phyloP scores from a whole-genome alignment of 2,329 filamentous ascomycete genomes.

The Fusarium phyllophilum region DNA sequence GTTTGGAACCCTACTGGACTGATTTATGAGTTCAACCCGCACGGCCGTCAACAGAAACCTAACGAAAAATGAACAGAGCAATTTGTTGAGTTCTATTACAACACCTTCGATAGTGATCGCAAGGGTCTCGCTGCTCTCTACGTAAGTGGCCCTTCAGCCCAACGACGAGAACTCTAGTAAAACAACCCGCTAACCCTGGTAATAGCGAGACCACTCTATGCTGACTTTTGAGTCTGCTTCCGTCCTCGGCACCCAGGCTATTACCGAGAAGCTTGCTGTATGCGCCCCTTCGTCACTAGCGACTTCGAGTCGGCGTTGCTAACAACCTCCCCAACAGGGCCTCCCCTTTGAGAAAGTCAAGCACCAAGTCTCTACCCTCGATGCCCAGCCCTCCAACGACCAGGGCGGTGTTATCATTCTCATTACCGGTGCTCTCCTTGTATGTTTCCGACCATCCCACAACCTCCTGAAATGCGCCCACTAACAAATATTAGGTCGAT shows the following conservation, averaged over 20 bases:
- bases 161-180: slow-evolving; percentile 66
- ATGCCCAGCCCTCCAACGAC: slow-evolving; percentile 79
- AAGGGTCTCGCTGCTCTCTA: slow-evolving; percentile 76
- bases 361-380: slow-evolving; percentile 80
- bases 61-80: slow-evolving; percentile 67
- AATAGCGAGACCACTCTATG: slow-evolving; percentile 70
- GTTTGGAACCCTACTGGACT: slow-evolving; percentile 38
- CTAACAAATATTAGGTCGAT: slow-evolving; percentile 71
- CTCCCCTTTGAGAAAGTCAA: slow-evolving; percentile 85
- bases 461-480: neutral
- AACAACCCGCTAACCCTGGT: slow-evolving; percentile 5
- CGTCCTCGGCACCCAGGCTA: slow-evolving; percentile 69
- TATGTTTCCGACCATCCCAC: slow-evolving; percentile 56
- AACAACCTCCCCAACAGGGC: slow-evolving; percentile 57
- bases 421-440: slow-evolving; percentile 86
- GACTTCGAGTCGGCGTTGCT: neutral
- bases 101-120: slow-evolving; percentile 82
- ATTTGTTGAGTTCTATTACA: slow-evolving; percentile 93
- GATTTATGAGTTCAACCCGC: neutral
- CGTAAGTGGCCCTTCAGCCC: slow-evolving; percentile 64
- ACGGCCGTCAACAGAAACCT: neutral
- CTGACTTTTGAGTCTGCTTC: slow-evolving; percentile 87
- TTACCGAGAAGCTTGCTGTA: slow-evolving; percentile 86
- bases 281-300: slow-evolving; percentile 44
- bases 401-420: slow-evolving; percentile 82